Base-by-base conservation (phyloP, 495 filamentous ascomycete genomes). In the Penicillium canariense region DNA sequence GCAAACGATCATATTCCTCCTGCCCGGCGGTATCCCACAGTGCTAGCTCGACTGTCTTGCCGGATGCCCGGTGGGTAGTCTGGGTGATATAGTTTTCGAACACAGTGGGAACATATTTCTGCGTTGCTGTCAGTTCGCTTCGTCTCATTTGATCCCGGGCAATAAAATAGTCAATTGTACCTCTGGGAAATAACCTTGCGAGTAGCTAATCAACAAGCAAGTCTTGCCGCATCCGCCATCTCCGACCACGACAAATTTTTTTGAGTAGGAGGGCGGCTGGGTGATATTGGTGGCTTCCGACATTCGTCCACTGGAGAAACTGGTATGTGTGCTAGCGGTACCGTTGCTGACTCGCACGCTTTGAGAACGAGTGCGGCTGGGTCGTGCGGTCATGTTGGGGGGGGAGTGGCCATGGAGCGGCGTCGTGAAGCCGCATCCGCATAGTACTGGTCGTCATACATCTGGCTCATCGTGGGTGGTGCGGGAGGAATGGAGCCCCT, bases 31-130 rank as follows among this genome's bases (percentile, higher is more conserved):
- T 98, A 77, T 98, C 94, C 94, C 94, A 98, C 22, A 98, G 84
- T 14, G 94, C 94, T 38, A 98, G 81, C 75, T 98, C 94, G 48
- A 97, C 89, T 31, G 84, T 91, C 78, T 97, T 97, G 58, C 94
- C 91, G 22, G 87, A 89, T 9, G 83, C 77, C 61, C 85, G 84
- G 68, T 98, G 95, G 32, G 82, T 84, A 49, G 91, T 94, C 72
- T 97, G 91, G 32, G 94, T 96, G 74, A 97, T 97, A 80, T 98
- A 98, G 76, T 98, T 98, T 67, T 98, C 94, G 68, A 98, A 98
- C 55, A 98, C 94, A 0, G 94, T 98, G 2, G 94, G 94, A 45
- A 98, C 93, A 67, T 98, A 98, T 97, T 97, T 98, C 94, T 98
- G n/a, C n/a, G n/a, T n/a, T n/a, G n/a, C n/a, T n/a, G n/a, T n/a